Evolutionary conservation across 495 filamentous ascomycete species (phyloP).

Genomic region (Lepidopterella palustris): DNA sequence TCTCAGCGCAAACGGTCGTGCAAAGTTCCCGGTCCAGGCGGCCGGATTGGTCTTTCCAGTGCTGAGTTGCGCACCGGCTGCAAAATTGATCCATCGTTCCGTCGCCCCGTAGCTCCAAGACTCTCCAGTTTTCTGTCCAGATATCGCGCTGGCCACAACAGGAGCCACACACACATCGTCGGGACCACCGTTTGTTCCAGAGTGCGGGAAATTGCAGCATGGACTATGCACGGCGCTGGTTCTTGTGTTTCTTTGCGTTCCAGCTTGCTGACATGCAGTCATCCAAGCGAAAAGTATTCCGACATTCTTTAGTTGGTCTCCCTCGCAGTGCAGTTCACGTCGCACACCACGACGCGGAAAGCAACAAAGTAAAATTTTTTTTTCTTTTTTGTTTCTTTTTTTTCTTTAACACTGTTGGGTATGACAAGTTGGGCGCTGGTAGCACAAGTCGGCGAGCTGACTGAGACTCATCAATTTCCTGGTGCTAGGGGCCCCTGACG

Average conservation of each 20-base stretch:
- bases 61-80: conserved; percentile 7
- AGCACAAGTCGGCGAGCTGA: conserved; percentile 5
- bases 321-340: background rate
- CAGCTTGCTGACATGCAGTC: conserved; percentile 15
- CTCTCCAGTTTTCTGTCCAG: conserved; percentile 14
- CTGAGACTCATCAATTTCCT: background rate
- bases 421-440: conserved; percentile 17
- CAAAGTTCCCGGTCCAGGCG: background rate
- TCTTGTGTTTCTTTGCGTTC: conserved; percentile 1
- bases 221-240: conserved; percentile 9
- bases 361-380: no score
- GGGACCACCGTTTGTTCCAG: conserved; percentile 28
- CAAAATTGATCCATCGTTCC: background rate
- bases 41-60: background rate
- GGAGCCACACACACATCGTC: conserved; percentile 24
- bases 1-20: background rate
- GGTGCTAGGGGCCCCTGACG: background rate
- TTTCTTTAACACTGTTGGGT: no score
- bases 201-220: conserved; percentile 25
- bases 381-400: no score
- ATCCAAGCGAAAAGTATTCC: background rate
- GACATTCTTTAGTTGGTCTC: background rate
- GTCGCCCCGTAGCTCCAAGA: conserved; percentile 22
- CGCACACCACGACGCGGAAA: background rate
- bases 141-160: conserved; percentile 19